Evolutionary conservation across 1,284 basidiomycete species (phyloP).

Genomic region (Pisolithus thermaeus): DNA sequence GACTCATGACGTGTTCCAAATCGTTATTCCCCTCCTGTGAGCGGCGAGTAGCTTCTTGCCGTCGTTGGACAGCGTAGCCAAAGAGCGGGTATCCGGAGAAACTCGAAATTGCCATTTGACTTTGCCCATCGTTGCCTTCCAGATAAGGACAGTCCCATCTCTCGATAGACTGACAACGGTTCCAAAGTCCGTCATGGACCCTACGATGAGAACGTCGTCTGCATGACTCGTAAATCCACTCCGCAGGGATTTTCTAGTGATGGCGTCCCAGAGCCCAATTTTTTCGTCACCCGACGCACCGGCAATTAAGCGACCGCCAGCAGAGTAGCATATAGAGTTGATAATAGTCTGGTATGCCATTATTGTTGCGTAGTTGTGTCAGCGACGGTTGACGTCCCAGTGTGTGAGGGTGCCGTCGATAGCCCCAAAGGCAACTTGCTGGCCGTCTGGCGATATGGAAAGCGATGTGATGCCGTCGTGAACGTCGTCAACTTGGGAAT

Average conservation of each 20-base stretch:
- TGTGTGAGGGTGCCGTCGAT: constrained; percentile 2
- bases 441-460: constrained; percentile 3
- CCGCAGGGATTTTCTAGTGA: not conserved
- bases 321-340: constrained; percentile 10
- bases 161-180: constrained; percentile 33
- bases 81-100: not conserved
- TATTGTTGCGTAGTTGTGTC: not conserved
- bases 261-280: constrained; percentile 3
- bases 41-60: not conserved
- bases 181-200: constrained; percentile 7
- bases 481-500: not conserved
- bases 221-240: not conserved
- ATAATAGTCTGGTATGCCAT: not conserved
- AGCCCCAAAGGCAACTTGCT: constrained; percentile 1
- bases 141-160: not conserved
- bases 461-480: not conserved
- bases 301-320: constrained; percentile 8
- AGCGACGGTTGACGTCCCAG: not conserved
- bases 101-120: not conserved
- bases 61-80: not conserved
- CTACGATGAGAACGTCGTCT: constrained; percentile 1
- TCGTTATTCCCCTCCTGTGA: not conserved
- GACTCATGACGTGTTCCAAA: not conserved
- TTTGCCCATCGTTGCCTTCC: not conserved
- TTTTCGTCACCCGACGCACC: constrained; percentile 34